Evolutionary conservation across 176 grass and related monocot genomes (phyloP).

Genomic region (Juncus effusus): DNA sequence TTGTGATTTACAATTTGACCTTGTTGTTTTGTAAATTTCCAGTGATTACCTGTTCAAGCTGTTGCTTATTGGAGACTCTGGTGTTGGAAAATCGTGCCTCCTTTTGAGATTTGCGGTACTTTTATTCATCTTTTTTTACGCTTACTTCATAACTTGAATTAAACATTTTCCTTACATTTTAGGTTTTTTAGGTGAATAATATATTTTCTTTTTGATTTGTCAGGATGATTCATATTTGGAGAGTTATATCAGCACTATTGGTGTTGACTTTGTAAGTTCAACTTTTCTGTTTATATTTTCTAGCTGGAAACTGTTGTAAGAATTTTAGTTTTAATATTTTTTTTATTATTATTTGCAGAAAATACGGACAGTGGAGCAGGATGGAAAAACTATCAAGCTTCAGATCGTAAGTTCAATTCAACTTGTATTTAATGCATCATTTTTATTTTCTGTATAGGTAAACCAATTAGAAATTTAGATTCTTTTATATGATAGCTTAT

Average conservation of each 20-base stretch:
- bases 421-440: no score
- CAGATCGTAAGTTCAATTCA: slow-evolving; percentile 55
- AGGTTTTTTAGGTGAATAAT: slow-evolving; percentile 1
- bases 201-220: slow-evolving; percentile 14
- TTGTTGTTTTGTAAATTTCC: slow-evolving; percentile 22
- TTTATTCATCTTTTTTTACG: slow-evolving; percentile 2
- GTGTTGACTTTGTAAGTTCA: slow-evolving; percentile 74
- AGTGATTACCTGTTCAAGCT: slow-evolving; percentile 76
- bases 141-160: neutral
- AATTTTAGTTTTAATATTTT: neutral
- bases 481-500: no score
- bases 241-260: slow-evolving; percentile 85
- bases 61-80: slow-evolving; percentile 71
- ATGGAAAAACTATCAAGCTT: slow-evolving; percentile 78
- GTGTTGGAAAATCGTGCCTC: slow-evolving; percentile 71
- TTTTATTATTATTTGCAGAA: slow-evolving; percentile 40
- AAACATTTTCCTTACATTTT: neutral
- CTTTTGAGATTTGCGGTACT: slow-evolving; percentile 62
- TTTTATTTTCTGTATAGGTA: neutral
- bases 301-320: neutral
- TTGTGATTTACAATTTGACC: slow-evolving; percentile 14
- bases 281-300: slow-evolving; percentile 4
- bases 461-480: no score
- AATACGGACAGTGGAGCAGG: slow-evolving; percentile 77
- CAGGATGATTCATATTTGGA: slow-evolving; percentile 85